Percentiles rank a stretch among this genome's conserved stretches.
Evolutionary conservation across 352 stramenopile species (phyloP).

Genomic region (Pythium coloratum): DNA sequence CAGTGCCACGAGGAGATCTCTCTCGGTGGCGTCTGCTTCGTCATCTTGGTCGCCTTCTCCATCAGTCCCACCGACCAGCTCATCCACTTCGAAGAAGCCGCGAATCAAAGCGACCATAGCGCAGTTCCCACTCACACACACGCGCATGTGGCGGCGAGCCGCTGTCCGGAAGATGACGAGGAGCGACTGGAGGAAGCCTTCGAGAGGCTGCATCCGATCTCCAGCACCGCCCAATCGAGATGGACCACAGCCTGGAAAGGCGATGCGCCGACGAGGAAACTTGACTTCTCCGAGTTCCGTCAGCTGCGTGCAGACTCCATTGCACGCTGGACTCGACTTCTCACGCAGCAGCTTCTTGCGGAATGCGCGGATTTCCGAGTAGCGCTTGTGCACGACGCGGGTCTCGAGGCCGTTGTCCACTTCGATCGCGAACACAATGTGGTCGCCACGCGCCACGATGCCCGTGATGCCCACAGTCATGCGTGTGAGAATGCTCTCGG

Average conservation of each 20-base stretch:
- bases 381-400: slow-evolving; percentile 66
- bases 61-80: not conserved
- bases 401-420: slow-evolving; percentile 52
- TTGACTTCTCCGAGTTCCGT: slow-evolving; percentile 45
- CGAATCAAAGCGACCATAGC: slow-evolving; percentile 41
- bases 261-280: slow-evolving; percentile 47
- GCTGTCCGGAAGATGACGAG: slow-evolving; percentile 51
- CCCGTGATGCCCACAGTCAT: slow-evolving; percentile 42
- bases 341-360: slow-evolving; percentile 43
- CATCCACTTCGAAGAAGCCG: slow-evolving; percentile 40
- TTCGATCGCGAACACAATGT: slow-evolving; percentile 59
- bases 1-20: not conserved
- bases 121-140: slow-evolving; percentile 60
- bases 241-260: slow-evolving; percentile 9
- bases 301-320: slow-evolving; percentile 46
- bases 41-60: not conserved
- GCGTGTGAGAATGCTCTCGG: slow-evolving; percentile 24
- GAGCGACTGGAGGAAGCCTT: slow-evolving; percentile 55
- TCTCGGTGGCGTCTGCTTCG: not conserved
- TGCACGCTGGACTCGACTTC: slow-evolving; percentile 30
- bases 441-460: slow-evolving; percentile 34
- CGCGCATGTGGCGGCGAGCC: slow-evolving; percentile 48
- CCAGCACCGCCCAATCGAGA: slow-evolving; percentile 34
- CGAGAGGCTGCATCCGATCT: slow-evolving; percentile 40
- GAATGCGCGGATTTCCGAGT: slow-evolving; percentile 69